phyloP scores from a whole-genome alignment of 2,329 filamentous ascomycete genomes.

The Calonectria montana region DNA sequence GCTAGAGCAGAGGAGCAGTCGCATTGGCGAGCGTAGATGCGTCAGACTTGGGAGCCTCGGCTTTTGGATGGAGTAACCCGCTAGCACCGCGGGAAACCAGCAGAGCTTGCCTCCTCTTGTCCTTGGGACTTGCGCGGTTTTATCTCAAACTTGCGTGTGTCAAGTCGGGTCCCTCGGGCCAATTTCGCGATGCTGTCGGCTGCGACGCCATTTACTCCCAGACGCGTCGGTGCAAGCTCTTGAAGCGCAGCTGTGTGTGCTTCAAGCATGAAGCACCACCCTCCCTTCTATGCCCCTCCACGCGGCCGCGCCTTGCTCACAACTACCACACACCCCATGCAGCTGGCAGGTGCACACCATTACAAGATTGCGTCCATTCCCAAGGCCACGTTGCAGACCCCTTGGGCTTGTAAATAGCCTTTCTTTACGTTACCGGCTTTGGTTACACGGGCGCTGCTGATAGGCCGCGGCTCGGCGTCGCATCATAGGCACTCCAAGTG shows the following conservation, averaged over 20 bases:
- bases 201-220: neutral
- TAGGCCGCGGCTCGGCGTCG: slow-evolving; percentile 25
- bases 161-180: slow-evolving; percentile 5
- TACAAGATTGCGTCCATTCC: neutral
- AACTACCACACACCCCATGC: neutral
- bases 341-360: slow-evolving; percentile 19
- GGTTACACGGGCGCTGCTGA: slow-evolving; percentile 26
- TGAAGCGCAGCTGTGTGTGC: neutral
- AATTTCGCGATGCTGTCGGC: neutral
- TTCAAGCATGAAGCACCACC: neutral
- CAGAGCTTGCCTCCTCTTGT: neutral
- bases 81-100: slow-evolving; percentile 2
- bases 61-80: neutral
- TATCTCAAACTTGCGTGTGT: slow-evolving; percentile 1
- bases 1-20: neutral
- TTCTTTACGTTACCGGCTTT: slow-evolving; percentile 27
- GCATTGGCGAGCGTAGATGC: neutral
- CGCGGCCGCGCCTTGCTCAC: neutral
- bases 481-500: slow-evolving; percentile 4
- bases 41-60: neutral
- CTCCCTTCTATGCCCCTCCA: neutral
- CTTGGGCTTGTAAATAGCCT: slow-evolving; percentile 11
- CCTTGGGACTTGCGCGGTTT: neutral
- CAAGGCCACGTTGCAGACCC: slow-evolving; percentile 15
- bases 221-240: neutral